These are phyloP conservation scores for Apiotrichum laibachii DNA, from an alignment of 1,284 basidiomycete species.

Conservation along the genomic window DNA sequence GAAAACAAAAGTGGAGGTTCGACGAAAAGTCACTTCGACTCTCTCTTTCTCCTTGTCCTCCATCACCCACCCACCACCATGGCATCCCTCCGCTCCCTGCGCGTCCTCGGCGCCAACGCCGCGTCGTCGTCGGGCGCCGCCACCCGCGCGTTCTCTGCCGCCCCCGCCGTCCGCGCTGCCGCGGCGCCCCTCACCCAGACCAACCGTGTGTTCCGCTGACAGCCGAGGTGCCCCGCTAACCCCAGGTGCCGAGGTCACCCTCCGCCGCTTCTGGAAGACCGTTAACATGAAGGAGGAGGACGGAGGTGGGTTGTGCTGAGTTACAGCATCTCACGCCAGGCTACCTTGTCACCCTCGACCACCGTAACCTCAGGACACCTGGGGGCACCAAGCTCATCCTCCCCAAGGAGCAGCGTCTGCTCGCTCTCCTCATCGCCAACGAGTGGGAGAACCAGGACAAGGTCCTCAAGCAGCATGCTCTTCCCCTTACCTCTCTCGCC, in stretches of 20 bases:
- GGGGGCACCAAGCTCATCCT: constrained; percentile 70
- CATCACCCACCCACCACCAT: constrained; percentile 9
- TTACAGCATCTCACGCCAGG: constrained; percentile 42
- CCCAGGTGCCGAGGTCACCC: constrained; percentile 75
- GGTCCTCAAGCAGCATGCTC: constrained; percentile 80
- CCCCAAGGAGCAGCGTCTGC: constrained; percentile 66
- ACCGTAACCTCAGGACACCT: constrained; percentile 82
- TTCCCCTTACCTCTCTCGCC: constrained; percentile 87
- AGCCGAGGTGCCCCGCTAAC: background rate
- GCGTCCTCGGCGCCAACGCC: background rate
- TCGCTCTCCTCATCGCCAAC: constrained; percentile 81
- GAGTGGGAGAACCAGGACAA: constrained; percentile 95
- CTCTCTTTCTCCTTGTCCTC: background rate
- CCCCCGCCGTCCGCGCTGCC: constrained; percentile 2
- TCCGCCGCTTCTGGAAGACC: constrained; percentile 87
- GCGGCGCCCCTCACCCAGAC: constrained; percentile 41
- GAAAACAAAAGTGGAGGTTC: background rate
- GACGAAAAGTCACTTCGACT: background rate
- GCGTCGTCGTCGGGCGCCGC: background rate
- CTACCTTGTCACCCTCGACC: constrained; percentile 74
- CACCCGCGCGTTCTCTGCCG: constrained; percentile 4
- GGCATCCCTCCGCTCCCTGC: constrained; percentile 8
- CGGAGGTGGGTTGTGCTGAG: constrained; percentile 45
- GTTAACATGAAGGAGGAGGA: constrained; percentile 65
- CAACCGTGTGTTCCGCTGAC: constrained; percentile 29